These are phyloP conservation scores for Monosporascus sp. DNA, from an alignment of 2,329 filamentous ascomycete species.

Conservation along the genomic window DNA sequence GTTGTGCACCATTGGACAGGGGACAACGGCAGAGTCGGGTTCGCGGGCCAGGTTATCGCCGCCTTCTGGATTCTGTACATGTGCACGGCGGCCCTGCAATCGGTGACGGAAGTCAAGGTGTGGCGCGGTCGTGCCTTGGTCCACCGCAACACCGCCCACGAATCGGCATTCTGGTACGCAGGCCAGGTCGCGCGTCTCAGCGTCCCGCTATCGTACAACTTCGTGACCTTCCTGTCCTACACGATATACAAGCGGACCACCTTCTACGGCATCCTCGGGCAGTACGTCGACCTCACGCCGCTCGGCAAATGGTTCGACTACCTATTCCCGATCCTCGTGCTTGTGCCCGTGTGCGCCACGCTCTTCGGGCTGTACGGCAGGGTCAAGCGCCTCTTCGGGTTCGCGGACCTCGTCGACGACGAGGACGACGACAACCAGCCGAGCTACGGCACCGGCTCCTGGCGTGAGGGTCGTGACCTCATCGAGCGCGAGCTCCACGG, in stretches of 20 bases:
- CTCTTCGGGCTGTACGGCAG: slow-evolving; percentile 86
- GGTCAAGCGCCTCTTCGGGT: slow-evolving; percentile 71
- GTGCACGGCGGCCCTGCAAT: slow-evolving; percentile 82
- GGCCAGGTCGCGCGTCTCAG: slow-evolving; percentile 89
- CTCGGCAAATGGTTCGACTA: slow-evolving; percentile 81
- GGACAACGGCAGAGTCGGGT: slow-evolving; percentile 70
- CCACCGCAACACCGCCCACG: slow-evolving; percentile 82
- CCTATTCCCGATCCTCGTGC: slow-evolving; percentile 82
- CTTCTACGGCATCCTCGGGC: slow-evolving; percentile 84
- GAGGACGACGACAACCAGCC: slow-evolving; percentile 62
- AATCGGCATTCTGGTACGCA: slow-evolving; percentile 94
- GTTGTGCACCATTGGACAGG: slow-evolving; percentile 73
- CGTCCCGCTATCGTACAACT: slow-evolving; percentile 93
- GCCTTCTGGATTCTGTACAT: slow-evolving; percentile 93
- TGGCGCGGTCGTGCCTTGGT: slow-evolving; percentile 94
- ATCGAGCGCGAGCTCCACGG: slow-evolving; percentile 82
- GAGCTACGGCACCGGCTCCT: slow-evolving; percentile 72
- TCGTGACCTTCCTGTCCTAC: slow-evolving; percentile 79
- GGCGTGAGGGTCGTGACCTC: slow-evolving; percentile 86
- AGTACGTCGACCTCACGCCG: slow-evolving; percentile 75
- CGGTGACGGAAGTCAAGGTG: slow-evolving; percentile 90
- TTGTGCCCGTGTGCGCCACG: slow-evolving; percentile 80
- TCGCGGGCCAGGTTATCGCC: slow-evolving; percentile 80
- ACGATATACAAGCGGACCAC: slow-evolving; percentile 70
- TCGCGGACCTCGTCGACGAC: slow-evolving; percentile 69